Conservation (phyloP, 139 green algal species). For the Coelastrella sp. region DNA sequence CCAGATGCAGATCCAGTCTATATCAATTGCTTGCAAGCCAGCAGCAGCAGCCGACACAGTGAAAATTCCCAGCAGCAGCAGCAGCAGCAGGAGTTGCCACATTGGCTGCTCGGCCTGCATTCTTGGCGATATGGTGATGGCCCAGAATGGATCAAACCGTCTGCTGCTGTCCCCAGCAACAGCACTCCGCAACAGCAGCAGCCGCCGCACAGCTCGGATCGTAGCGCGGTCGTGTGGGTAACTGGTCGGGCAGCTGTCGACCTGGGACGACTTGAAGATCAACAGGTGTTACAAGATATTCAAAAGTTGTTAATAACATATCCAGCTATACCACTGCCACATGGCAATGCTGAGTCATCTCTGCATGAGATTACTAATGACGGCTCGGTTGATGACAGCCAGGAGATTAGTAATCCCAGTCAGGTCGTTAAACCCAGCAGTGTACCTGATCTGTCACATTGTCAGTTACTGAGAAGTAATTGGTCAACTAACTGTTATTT, state of each 20-base stretch:
- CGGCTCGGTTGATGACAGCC: not conserved
- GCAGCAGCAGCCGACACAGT: constrained; percentile 10
- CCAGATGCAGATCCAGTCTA: not conserved
- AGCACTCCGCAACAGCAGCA: not conserved
- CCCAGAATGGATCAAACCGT: constrained; percentile 55
- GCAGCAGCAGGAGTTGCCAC: constrained; percentile 31
- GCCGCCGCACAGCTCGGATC: not conserved
- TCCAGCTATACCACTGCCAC: constrained; percentile 34
- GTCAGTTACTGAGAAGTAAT: constrained; percentile 33
- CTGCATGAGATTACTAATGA: not conserved
- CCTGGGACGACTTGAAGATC: constrained; percentile 42
- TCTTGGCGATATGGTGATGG: constrained; percentile 51
- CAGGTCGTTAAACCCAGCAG: no score
- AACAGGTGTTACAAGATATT: constrained; percentile 37
- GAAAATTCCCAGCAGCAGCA: constrained; percentile 11
- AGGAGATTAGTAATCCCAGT: not conserved
- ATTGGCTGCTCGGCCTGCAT: constrained; percentile 55
- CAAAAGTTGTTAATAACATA: constrained; percentile 31
- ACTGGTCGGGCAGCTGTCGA: constrained; percentile 39
- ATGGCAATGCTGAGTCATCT: not conserved
- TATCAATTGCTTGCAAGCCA: not conserved
- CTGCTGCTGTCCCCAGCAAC: constrained; percentile 11
- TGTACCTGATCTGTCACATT: not conserved
- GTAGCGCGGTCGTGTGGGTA: constrained; percentile 57
- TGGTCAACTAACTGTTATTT: constrained; percentile 58